These are phyloP conservation scores for Dictyostelium discoideum DNA, from an alignment of 78 protist species.

Conservation along the genomic window DNA sequence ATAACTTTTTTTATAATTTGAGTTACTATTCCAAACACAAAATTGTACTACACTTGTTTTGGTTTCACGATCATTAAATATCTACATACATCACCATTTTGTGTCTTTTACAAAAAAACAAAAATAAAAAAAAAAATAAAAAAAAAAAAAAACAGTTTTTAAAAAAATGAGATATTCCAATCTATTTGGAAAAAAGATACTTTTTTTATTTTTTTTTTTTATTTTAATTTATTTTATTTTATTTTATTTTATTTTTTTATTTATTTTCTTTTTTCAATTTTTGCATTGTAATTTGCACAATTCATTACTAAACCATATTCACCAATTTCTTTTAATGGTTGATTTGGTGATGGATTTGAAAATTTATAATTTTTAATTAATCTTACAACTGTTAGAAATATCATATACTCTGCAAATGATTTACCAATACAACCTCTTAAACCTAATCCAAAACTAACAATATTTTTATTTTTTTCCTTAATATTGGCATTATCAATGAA, in stretches of 20 bases:
- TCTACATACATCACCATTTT: not conserved
- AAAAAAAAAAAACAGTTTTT: no score
- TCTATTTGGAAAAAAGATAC: no score
- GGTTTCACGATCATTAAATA: no score
- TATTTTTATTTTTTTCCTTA: not conserved
- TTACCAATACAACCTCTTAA: conserved; percentile 19
- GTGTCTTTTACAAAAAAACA: not conserved
- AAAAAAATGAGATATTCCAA: no score
- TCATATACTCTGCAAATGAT: not conserved
- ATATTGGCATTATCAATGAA: not conserved
- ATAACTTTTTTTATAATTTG: no score
- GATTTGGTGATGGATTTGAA: not conserved
- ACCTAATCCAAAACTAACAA: not conserved
- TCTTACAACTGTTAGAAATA: not conserved
- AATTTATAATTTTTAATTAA: not conserved
- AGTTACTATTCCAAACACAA: no score
- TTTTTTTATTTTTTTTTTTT: no score
- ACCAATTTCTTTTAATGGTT: not conserved
- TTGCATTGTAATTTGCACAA: not conserved
- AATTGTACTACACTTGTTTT: no score
- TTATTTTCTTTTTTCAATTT: not conserved
- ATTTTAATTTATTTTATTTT: no score
- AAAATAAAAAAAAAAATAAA: no score
- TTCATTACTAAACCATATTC: not conserved
- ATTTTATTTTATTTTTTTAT: not conserved